Evolutionary conservation across 345 rosid genomes (phyloP), one percentile per base, ranked within the genome.

Genomic region (Kernera saxatilis): DNA sequence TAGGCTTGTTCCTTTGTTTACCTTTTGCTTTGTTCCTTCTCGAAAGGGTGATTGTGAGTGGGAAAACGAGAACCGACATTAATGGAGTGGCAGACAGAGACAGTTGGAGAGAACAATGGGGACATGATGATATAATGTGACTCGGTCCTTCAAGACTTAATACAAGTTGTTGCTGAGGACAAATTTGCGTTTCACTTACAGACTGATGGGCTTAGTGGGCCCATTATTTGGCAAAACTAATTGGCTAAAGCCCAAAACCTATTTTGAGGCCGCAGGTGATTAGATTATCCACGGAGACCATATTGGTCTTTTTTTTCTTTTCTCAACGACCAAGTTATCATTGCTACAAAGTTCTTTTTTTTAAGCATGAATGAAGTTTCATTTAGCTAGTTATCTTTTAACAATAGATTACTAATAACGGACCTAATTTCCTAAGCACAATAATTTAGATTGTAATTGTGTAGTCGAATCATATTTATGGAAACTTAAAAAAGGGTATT

Each of bases 21-120:
- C 2, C 32, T 33, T 39, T 36, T 29, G 27, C 19, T 48, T 30
- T 30, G 22, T 30, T 50, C 4, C 15, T 8, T n/a, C 12, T 48
- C 5, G n/a, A n/a, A n/a, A n/a, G 45, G 53, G 56, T 49, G 45
- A 53, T 43, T 43, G 64, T 27, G 70, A 25, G 45, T 69, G 45
- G 44, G 37, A 62, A 14, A 36, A 69, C 43, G 22, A 19, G 40
- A 74, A 41, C 74, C 78, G 58, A 68, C 64, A 61, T 61, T 61
- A 29, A 61, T 62, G 78, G 74, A 69, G 65, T 52, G 64, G 9
- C 15, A 59, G 64, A 61, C 78, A 74, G 13, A 59, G 64, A 61
- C 78, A 74, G 13, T 41, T 74, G 73, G 69, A 66, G 67, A 48
- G 8, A 65, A n/a, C 6, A 33, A 7, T 8, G 18, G 0, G 37